phyloP scores from a whole-genome alignment of 129 eudicot genomes.

The Helianthus annuus region HanXRQr2.0-SUNRISE NC_035436.2:8860111-8860610 shows the following conservation, averaged over 20 bases:
- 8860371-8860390: slow-evolving; percentile 93
- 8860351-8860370: slow-evolving; percentile 4
- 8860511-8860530: neutral
- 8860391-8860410: slow-evolving; percentile 86
- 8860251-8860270: slow-evolving; percentile 90
- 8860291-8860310: neutral
- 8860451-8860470: slow-evolving; percentile 7
- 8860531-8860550: neutral
- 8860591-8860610: neutral
- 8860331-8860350: neutral
- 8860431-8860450: slow-evolving; percentile 72
- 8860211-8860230: slow-evolving; percentile 89
- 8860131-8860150: too few species aligned
- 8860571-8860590: neutral
- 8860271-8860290: slow-evolving; percentile 35
- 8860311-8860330: neutral
- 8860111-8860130: too few species aligned
- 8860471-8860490: neutral
- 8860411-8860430: slow-evolving; percentile 91
- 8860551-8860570: slow-evolving; percentile 4
- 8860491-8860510: neutral
- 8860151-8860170: too few species aligned
- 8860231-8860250: slow-evolving; percentile 90
- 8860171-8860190: neutral
- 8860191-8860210: slow-evolving; percentile 84